These are phyloP conservation scores for Magnusiomyces magnusii DNA, from an alignment of 1,139 yeast genomes.

Conservation along the genomic window DNA sequence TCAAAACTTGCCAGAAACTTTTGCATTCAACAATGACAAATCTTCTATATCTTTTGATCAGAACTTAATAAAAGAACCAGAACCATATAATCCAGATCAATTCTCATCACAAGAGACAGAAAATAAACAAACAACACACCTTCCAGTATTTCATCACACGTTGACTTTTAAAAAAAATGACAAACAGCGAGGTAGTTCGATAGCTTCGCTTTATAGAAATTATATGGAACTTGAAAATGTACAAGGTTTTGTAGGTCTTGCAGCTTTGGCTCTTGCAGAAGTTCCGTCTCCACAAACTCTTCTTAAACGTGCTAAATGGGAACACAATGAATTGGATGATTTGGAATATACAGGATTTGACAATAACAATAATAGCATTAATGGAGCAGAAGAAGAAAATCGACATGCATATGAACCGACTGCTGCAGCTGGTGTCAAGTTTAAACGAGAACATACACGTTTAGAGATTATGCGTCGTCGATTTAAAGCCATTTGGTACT, in stretches of 20 bases:
- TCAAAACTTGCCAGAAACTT: too few species aligned
- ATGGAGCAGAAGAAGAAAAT: background rate
- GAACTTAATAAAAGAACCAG: background rate
- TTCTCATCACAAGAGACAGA: too few species aligned
- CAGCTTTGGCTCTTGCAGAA: slow-evolving; percentile 15
- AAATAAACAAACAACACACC: background rate
- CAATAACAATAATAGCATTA: background rate
- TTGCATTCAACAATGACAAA: too few species aligned
- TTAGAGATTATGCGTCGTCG: slow-evolving; percentile 11
- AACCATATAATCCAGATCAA: background rate
- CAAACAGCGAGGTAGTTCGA: background rate
- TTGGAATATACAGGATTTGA: background rate
- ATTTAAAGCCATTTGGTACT: slow-evolving; percentile 2
- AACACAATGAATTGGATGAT: background rate
- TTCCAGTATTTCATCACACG: background rate
- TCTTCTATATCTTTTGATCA: too few species aligned
- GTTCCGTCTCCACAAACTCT: slow-evolving; percentile 13
- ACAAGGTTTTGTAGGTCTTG: slow-evolving; percentile 15
- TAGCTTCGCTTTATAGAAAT: background rate
- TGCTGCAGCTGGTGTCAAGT: slow-evolving; percentile 15
- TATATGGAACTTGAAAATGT: slow-evolving; percentile 10
- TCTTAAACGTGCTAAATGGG: background rate
- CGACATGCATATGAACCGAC: slow-evolving; percentile 5
- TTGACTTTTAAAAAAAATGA: background rate
- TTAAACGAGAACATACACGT: slow-evolving; percentile 15